phyloP scores from a whole-genome alignment of 177 flowering plant genomes.

The Vitis hybrid region DNA sequence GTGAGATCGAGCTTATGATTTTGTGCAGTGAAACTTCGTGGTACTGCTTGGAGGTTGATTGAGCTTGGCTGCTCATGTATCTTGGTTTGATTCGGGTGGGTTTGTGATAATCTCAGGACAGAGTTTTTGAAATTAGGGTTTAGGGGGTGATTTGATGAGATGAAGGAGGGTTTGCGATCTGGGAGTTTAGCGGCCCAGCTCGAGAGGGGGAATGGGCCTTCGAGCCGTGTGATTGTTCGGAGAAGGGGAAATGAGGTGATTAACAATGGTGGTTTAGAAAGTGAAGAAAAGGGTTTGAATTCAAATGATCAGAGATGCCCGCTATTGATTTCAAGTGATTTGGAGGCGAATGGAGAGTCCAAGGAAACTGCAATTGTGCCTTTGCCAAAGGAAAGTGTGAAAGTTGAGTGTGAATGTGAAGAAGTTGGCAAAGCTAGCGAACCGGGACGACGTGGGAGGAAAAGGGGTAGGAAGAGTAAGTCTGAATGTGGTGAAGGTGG shows the following conservation, averaged over 20 bases:
- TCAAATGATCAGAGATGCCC: not conserved
- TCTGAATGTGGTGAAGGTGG: slow-evolving; percentile 1
- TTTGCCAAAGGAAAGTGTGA: not conserved
- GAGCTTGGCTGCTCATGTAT: not conserved
- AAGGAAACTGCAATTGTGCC: not conserved
- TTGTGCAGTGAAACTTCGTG: not conserved
- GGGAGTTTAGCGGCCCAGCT: not conserved
- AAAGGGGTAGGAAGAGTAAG: slow-evolving; percentile 12
- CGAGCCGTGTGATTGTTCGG: not conserved
- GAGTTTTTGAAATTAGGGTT: slow-evolving; percentile 1
- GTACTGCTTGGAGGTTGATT: not conserved
- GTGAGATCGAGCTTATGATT: not conserved
- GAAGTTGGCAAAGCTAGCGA: not conserved
- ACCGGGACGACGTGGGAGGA: slow-evolving; percentile 7
- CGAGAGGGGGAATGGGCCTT: not conserved
- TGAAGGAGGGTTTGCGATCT: slow-evolving; percentile 24
- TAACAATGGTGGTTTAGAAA: not conserved
- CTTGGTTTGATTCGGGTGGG: not conserved
- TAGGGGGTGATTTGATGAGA: slow-evolving; percentile 1
- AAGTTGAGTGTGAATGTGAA: slow-evolving; percentile 1
- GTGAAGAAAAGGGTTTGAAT: not conserved
- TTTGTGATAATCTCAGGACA: not conserved
- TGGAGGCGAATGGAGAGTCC: not conserved
- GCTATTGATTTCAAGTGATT: not conserved
- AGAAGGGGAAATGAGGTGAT: not conserved